Base-by-base conservation (phyloP, 257 asterid species). In the Nicotiana sylvestris region DNA sequence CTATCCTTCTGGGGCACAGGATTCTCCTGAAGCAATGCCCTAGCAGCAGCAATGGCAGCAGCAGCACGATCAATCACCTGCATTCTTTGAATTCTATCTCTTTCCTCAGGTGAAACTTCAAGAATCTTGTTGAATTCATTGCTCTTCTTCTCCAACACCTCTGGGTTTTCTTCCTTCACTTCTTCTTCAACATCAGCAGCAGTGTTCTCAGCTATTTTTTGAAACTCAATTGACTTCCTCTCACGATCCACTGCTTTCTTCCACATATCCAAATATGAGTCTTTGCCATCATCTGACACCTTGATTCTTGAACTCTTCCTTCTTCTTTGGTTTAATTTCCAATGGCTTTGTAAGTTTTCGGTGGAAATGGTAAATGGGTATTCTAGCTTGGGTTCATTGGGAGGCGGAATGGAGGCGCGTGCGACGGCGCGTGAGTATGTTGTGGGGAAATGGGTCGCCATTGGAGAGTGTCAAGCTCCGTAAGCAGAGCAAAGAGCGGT, bases 21-120 rank as follows among this genome's bases (percentile, higher is more conserved):
- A 76, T 88, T 86, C 89, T 93, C 96, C 86, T 93, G 82, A 18
- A 96, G 81, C 85, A 96, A 84, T 6, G 98, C 93, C 72, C 90
- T 89, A 0, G 99, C 97, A 0, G 99, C 99, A 1, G 99, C 90
- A 6, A 96, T 87, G n/a, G 98, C 98, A 2, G 99, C 99, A 5
- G 98, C 96, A 16, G 99, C 99, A 32, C 99, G 98, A 92, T 96
- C 99, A 83, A 96, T 89, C 6, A 94, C 97, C 89, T 96, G 98
- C 93, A 92, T 88, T 85, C 93, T 88, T 89, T 96, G 98, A 65
- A 89, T 87, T 83, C 89, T 93, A 61, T 96, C 97, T 37, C 99
- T 92, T 80, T 96, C 98, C 80, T 94, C 97, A 57, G 79, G 57
- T 15, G 95, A 57, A 18, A 93, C 93, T 58, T 93, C 89, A 2